phyloP scores from a whole-genome alignment of 2,329 filamentous ascomycete species.

The Colletotrichum sp. region DNA sequence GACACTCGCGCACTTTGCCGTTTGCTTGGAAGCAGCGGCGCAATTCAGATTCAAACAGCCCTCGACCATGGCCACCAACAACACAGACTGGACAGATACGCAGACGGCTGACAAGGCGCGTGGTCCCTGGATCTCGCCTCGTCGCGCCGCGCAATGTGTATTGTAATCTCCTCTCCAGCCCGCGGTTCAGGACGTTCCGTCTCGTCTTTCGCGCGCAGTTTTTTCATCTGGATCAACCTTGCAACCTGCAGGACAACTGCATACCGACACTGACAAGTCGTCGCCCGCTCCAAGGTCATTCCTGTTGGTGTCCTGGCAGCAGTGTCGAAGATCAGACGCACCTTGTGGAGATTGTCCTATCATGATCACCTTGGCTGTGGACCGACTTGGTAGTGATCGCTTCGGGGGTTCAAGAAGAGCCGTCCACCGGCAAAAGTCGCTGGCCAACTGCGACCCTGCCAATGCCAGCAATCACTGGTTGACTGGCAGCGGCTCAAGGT shows the following conservation, averaged over 20 bases:
- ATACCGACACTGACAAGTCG: not conserved
- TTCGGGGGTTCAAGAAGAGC: not conserved
- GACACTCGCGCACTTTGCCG: not conserved
- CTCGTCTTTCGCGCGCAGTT: not conserved
- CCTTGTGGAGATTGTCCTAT: constrained; percentile 10
- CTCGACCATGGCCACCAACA: not conserved
- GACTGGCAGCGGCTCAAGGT: not conserved
- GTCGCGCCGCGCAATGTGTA: not conserved
- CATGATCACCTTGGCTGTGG: not conserved
- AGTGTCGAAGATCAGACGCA: constrained; percentile 14
- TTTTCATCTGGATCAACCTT: constrained; percentile 3
- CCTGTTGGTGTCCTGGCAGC: not conserved
- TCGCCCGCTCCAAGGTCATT: not conserved
- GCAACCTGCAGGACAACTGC: constrained; percentile 5
- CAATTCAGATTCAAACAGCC: constrained; percentile 2
- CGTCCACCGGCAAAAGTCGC: not conserved
- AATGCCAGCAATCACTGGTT: not conserved
- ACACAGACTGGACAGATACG: not conserved
- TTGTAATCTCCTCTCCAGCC: not conserved
- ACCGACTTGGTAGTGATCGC: constrained; percentile 12
- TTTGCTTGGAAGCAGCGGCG: not conserved
- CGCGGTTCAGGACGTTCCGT: not conserved
- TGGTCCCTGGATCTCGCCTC: not conserved
- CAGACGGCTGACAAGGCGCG: not conserved
- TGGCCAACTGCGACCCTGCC: not conserved